Evolutionary conservation across 108 stramenopile genomes (phyloP).

Genomic region (Nannochloropsis oceanica): DNA sequence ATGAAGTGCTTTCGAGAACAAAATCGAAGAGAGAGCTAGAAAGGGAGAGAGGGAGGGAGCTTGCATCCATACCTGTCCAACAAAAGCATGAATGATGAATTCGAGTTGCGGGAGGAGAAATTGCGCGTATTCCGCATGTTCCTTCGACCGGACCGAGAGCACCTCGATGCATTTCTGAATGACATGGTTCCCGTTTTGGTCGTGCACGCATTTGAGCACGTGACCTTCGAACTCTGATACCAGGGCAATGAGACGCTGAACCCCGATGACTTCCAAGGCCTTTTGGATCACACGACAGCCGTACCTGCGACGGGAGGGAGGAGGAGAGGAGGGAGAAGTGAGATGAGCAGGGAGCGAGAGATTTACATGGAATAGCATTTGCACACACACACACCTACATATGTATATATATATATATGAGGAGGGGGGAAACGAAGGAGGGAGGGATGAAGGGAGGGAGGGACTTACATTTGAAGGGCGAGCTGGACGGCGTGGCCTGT

Average conservation of each 20-base stretch:
- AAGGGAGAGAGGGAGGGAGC: background rate
- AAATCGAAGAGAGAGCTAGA: background rate
- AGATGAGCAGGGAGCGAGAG: background rate
- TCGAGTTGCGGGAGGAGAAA: conserved; percentile 46
- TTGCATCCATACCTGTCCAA: conserved; percentile 22
- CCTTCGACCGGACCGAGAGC: background rate
- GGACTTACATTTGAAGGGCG: conserved; percentile 20
- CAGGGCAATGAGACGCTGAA: conserved; percentile 54
- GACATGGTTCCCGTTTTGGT: conserved; percentile 94
- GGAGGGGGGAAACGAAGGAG: too few relatives aligned
- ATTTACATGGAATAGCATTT: too few relatives aligned
- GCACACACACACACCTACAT: too few relatives aligned
- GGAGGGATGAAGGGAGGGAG: too few relatives aligned
- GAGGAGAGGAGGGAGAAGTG: background rate
- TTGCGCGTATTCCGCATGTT: background rate
- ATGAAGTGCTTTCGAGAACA: too few relatives aligned
- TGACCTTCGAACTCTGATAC: conserved; percentile 64
- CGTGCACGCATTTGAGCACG: conserved; percentile 79
- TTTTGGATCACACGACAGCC: conserved; percentile 90
- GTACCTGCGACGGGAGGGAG: conserved; percentile 63
- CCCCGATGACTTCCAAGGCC: conserved; percentile 61
- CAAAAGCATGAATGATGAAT: conserved; percentile 77
- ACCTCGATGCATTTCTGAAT: conserved; percentile 46
- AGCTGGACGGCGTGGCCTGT: conserved; percentile 28
- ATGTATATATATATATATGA: too few relatives aligned